These are phyloP conservation scores for Blastobotrys illinoisensis DNA, from an alignment of 1,139 yeast species.

Conservation along the genomic window DNA sequence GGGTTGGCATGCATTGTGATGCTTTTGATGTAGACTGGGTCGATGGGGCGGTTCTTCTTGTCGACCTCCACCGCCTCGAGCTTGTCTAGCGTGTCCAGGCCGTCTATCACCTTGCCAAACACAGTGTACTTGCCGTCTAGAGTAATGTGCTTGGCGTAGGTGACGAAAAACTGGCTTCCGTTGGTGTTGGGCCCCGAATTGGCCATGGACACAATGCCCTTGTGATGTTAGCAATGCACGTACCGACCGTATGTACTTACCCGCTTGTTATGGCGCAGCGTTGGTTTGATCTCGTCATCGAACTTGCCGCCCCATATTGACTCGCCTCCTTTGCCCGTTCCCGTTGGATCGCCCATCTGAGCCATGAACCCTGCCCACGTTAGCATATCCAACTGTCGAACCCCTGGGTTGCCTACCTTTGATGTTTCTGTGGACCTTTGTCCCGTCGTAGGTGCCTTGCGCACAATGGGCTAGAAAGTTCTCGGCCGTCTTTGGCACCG, in stretches of 20 bases:
- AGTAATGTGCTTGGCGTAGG: constrained; percentile 37
- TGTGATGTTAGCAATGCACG: constrained; percentile 28
- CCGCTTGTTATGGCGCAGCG: constrained; percentile 39
- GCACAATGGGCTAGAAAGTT: constrained; percentile 48
- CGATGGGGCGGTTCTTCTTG: constrained; percentile 39
- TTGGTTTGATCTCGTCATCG: constrained; percentile 43
- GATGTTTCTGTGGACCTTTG: constrained; percentile 41
- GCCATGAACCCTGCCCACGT: constrained; percentile 35
- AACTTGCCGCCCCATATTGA: constrained; percentile 47
- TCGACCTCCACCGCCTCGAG: constrained; percentile 49
- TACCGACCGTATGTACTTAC: background rate
- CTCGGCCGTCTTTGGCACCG: constrained; percentile 38
- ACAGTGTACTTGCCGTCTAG: constrained; percentile 55
- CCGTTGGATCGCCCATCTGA: constrained; percentile 49
- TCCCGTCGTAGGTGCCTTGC: constrained; percentile 39
- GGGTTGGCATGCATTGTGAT: background rate
- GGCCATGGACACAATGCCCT: constrained; percentile 43
- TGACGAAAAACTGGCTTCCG: constrained; percentile 42
- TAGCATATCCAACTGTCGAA: constrained; percentile 20
- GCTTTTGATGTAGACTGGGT: background rate
- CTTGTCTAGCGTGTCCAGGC: constrained; percentile 32
- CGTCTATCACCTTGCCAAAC: constrained; percentile 49
- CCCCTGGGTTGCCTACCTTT: constrained; percentile 27
- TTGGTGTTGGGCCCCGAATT: constrained; percentile 42
- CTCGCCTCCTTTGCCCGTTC: constrained; percentile 49